Conservation (phyloP, 176 grass and related monocot species). For the Hyparrhenia diplandra region DNA sequence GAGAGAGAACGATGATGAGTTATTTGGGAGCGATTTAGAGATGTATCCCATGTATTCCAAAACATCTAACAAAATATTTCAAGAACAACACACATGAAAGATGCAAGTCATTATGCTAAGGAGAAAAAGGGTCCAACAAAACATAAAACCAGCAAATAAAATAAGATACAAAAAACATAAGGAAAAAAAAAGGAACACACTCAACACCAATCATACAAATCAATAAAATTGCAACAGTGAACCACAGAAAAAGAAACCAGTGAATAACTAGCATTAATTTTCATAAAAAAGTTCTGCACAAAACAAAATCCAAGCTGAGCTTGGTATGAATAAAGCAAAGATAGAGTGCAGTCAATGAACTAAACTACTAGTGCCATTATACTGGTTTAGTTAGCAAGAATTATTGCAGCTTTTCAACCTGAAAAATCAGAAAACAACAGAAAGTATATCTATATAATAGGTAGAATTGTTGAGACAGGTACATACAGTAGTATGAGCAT, state of each 20-base stretch:
- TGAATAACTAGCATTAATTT: not conserved
- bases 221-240: not conserved
- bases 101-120: too few species aligned
- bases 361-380: not conserved
- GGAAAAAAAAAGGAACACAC: not conserved
- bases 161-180: not conserved
- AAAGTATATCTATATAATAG: constrained; percentile 1
- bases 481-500: constrained; percentile 82
- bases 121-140: not conserved
- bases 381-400: not conserved
- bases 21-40: not conserved
- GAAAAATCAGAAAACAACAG: not conserved
- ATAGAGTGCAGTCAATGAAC: not conserved
- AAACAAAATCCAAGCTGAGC: constrained; percentile 9
- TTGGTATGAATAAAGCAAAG: not conserved
- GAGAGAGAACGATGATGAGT: not conserved
- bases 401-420: not conserved
- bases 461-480: constrained; percentile 1
- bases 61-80: not conserved
- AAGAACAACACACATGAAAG: not conserved
- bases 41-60: not conserved
- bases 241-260: not conserved
- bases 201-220: not conserved
- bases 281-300: constrained; percentile 12
- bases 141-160: not conserved